Evolutionary conservation across 306 rosid genomes (phyloP), one percentile per base, ranked within the genome.

Genomic region (Quercus rubra): DNA sequence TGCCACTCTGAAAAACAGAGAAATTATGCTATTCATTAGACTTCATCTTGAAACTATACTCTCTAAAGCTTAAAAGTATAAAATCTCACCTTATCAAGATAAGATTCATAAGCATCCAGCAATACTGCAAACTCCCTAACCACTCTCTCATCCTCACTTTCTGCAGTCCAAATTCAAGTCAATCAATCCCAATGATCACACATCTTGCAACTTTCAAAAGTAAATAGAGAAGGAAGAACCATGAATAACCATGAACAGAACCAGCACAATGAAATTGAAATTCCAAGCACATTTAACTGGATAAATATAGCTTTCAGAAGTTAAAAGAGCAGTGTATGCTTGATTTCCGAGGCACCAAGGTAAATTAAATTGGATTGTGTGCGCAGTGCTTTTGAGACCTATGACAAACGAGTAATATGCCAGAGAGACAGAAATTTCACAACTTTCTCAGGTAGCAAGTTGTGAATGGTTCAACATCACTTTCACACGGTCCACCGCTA

Each of bases 71-170:
- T 62, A 64, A 61, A 35, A 56, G 78, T 4, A 68, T 25, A 54
- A 56, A 25, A 70, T 55, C 88, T 86, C 83, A 92, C 97, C 81
- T 28, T 25, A 62, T 81, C 69, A 56, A 73, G 77, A 70, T 70
- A 58, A 51, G 85, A 35, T 80, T 90, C 92, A 18, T 33, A 83
- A 30, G 92, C 88, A 86, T 95, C 98, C 52, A 93, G 79, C 74
- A 96, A 85, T 17, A 88, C 77, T 12, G 93, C 92, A 82, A 90
- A 88, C 87, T 93, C 99, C 84, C 94, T 87, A 25, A 90, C 89
- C n/a, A 84, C 76, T 84, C 99, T 89, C 78, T 88, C 94, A 73
- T 91, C 94, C 81, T 91, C 90, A 82, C 79, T 89, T 86, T 91
- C 98, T 96, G 99, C 84, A 89, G 89, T 85, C 89, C 86, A 87